Base-by-base conservation (phyloP, 345 rosid genomes). In the Dovyalis caffra region DNA sequence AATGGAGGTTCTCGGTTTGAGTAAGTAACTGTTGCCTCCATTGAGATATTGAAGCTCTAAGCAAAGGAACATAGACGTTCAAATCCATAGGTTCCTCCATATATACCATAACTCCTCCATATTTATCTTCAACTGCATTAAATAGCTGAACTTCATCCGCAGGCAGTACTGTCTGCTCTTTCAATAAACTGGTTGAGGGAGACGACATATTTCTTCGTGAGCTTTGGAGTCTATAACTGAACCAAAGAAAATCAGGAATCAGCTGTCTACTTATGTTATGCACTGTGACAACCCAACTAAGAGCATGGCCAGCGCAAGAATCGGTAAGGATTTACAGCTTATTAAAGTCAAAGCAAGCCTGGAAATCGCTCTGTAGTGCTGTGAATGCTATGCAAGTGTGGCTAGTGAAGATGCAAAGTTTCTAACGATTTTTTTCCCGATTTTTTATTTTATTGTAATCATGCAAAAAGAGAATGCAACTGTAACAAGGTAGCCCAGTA, bases 21-120 rank as follows among this genome's bases (percentile, higher is more conserved):
- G 47, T 43, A 43, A 5, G 18, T 75, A 93, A 95, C 90, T 76
- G 78, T 3, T 74, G 77, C 76, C 47, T 87, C 97, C 97, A 91
- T 11, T 35, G 66, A 0, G 83, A 77, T 2, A 89, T 63, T 10
- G 97, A 90, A 76, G 85, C 85, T 72, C 71, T 80, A 45, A 94
- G 97, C 78, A 64, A 58, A 75, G 69, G 32, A 53, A 74, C 70
- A 69, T 90, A 94, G 28, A 26, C 74, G 11, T 69, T 51, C 32
- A 89, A 23, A 37, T 88, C 89, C 87, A 89, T 83, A 20, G 69
- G 57, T 34, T 86, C 82, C 58, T 67, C 78, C 70, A 91, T 53
- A 5, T 80, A 80, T 23, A 89, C 84, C 1, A 51, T 78, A 32
- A 91, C 85, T 38, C 98, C 97, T 23, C 80, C 88, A 80, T 86